These are phyloP conservation scores for Ophiostoma novo-ulmi DNA, from an alignment of 2,329 filamentous ascomycete species.

Conservation along the genomic window DNA sequence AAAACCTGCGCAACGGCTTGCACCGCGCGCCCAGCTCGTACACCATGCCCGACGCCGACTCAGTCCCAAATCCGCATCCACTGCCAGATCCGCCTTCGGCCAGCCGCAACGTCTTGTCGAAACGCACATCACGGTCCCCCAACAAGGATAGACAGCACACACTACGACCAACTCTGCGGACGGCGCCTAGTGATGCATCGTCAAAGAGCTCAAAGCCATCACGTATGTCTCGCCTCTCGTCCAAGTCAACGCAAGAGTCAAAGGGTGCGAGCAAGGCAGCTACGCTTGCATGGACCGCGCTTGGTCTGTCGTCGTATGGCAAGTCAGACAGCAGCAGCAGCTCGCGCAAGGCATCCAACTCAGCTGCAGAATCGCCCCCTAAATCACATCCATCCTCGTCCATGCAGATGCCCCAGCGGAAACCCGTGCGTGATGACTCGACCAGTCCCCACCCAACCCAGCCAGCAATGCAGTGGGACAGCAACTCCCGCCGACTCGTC, in stretches of 20 bases:
- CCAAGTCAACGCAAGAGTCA: conserved; percentile 43
- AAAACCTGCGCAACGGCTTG: neutral
- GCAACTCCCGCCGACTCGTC: conserved; percentile 49
- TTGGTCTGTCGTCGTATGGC: conserved; percentile 34
- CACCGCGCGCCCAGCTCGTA: conserved; percentile 8
- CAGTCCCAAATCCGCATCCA: neutral
- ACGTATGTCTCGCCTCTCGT: conserved; percentile 37
- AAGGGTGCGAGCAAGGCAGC: conserved; percentile 58
- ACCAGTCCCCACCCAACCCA: conserved; percentile 31
- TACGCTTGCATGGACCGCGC: conserved; percentile 55
- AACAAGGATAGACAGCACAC: conserved; percentile 55
- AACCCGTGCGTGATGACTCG: conserved; percentile 28
- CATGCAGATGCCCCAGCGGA: conserved; percentile 13
- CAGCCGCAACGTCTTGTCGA: conserved; percentile 14
- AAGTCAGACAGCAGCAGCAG: conserved; percentile 21
- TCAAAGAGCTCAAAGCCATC: conserved; percentile 39
- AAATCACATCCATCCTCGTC: conserved; percentile 15
- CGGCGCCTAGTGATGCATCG: conserved; percentile 41
- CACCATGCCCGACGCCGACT: conserved; percentile 2
- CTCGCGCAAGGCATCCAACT: conserved; percentile 15
- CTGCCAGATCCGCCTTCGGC: neutral
- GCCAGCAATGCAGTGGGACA: conserved; percentile 46
- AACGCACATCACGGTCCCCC: conserved; percentile 38
- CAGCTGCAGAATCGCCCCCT: neutral
- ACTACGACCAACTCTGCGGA: conserved; percentile 57